phyloP scores from a whole-genome alignment of 257 asterid genomes.

The Knoxia roxburghii region DNA sequence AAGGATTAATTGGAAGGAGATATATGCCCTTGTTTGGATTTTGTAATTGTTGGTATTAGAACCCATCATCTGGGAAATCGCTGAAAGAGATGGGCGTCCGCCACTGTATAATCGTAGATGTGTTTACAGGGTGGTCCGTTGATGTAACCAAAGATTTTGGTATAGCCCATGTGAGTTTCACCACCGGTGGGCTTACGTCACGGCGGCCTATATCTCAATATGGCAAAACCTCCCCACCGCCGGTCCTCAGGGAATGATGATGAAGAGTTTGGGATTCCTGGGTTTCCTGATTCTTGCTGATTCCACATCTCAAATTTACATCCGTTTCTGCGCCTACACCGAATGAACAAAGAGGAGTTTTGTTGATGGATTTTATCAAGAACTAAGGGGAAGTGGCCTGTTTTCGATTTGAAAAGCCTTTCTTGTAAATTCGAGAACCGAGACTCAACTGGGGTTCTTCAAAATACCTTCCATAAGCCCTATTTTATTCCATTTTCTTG shows the following conservation, averaged over 20 bases:
- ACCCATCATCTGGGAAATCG: slow-evolving; percentile 32
- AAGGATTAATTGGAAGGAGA: too few relatives aligned
- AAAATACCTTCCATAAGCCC: too few relatives aligned
- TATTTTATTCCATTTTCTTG: too few relatives aligned
- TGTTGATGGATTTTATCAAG: too few relatives aligned
- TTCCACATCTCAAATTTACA: slow-evolving; percentile 60
- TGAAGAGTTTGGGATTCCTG: slow-evolving; percentile 47
- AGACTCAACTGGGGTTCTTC: too few relatives aligned
- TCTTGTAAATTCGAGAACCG: too few relatives aligned
- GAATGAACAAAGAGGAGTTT: too few relatives aligned
- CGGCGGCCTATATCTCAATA: slow-evolving; percentile 58
- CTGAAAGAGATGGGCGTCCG: slow-evolving; percentile 36
- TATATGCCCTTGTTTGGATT: too few relatives aligned
- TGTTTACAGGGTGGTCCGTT: slow-evolving; percentile 66
- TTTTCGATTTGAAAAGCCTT: too few relatives aligned
- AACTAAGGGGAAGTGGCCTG: too few relatives aligned
- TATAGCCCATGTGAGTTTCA: slow-evolving; percentile 45
- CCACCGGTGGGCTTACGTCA: slow-evolving; percentile 80
- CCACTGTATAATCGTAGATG: slow-evolving; percentile 77
- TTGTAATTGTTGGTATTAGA: too few relatives aligned
- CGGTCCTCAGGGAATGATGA: slow-evolving; percentile 21
- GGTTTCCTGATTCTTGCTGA: slow-evolving; percentile 45
- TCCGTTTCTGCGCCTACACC: slow-evolving; percentile 40
- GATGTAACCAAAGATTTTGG: slow-evolving; percentile 52
- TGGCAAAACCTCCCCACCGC: slow-evolving; percentile 64